A percentile compares a stretch with the other conserved stretches of the same genome.
phyloP scores from a whole-genome alignment of 2,329 filamentous ascomycete species.

The Fusarium sp. region DNA sequence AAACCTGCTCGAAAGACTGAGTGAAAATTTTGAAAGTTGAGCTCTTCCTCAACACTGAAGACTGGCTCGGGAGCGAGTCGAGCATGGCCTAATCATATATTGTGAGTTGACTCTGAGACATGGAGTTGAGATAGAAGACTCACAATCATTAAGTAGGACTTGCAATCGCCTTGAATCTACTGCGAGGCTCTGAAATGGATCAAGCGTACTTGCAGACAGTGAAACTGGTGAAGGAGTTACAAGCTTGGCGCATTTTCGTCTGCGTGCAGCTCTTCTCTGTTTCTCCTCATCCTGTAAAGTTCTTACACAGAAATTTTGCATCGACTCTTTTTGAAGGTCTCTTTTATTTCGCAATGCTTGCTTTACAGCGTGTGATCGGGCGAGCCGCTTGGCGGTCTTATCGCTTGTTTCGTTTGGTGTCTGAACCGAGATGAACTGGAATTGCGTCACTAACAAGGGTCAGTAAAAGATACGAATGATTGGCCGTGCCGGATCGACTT shows the following conservation, averaged over 20 bases:
- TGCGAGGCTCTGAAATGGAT: conserved; percentile 29
- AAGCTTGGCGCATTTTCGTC: accelerated
- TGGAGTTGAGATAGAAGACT: background rate
- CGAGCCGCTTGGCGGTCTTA: conserved; percentile 6
- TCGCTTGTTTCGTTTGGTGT: background rate
- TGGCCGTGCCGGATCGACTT: background rate
- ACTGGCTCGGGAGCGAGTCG: conserved; percentile 48
- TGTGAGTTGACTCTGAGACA: no score
- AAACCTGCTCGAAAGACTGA: conserved; percentile 49
- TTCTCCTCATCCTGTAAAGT: background rate
- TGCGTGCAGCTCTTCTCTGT: accelerated
- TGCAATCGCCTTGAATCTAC: conserved; percentile 22
- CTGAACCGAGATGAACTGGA: conserved; percentile 33
- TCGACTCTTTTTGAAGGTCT: background rate
- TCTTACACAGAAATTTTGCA: conserved; percentile 18
- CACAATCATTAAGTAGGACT: conserved; percentile 13
- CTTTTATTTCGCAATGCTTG: conserved; percentile 29
- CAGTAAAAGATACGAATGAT: background rate
- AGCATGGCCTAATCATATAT: conserved; percentile 44
- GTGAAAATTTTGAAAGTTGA: conserved; percentile 52
- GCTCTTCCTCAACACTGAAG: conserved; percentile 52
- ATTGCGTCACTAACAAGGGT: conserved; percentile 6
- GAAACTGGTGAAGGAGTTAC: background rate
- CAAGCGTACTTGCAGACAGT: background rate
- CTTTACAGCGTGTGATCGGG: conserved; percentile 35